Evolutionary conservation across 495 filamentous ascomycete genomes (phyloP).

Genomic region (Tuber umbilicatum): DNA sequence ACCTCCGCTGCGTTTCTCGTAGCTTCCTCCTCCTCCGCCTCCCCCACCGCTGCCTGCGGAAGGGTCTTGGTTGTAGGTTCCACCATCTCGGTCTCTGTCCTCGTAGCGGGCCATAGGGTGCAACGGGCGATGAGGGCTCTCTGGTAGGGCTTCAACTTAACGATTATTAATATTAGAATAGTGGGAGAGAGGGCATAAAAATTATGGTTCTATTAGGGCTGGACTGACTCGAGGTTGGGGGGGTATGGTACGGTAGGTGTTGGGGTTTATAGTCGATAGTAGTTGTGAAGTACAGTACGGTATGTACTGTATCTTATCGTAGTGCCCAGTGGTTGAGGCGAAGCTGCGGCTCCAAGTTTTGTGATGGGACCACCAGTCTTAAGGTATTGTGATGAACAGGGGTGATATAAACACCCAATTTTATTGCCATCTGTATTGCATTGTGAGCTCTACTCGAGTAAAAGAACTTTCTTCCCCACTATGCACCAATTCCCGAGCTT

Average conservation of each 20-base stretch:
- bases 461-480: background rate
- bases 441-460: background rate
- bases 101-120: slow-evolving; percentile 31
- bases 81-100: slow-evolving; percentile 42
- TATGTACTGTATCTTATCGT: background rate
- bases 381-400: background rate
- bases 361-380: background rate
- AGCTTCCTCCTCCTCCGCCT: slow-evolving; percentile 26
- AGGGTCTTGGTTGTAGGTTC: slow-evolving; percentile 29
- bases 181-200: background rate
- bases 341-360: background rate
- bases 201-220: background rate
- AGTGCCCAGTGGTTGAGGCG: background rate
- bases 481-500: background rate
- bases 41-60: slow-evolving; percentile 9
- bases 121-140: background rate
- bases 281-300: background rate
- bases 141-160: background rate
- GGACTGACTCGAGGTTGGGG: background rate
- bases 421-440: background rate
- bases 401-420: background rate
- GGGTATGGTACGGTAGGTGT: background rate
- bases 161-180: background rate
- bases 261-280: background rate
- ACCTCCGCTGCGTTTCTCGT: slow-evolving; percentile 48